Percentiles rank a stretch among this genome's conserved stretches.
Evolutionary conservation across 1,284 basidiomycete species (phyloP).

Genomic region (Leccinum fallax): DNA sequence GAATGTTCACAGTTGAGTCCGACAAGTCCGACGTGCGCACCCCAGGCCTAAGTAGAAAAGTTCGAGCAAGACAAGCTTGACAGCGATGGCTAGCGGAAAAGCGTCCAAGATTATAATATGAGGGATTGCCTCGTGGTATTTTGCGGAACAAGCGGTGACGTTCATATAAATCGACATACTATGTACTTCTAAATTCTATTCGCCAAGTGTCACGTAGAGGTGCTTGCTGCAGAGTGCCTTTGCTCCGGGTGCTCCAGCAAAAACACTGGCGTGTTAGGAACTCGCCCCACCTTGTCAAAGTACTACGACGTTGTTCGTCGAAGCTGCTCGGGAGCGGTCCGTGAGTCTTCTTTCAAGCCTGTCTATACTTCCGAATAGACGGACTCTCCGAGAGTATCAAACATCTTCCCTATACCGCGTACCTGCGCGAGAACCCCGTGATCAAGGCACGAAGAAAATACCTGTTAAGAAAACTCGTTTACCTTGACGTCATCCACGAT

Average conservation of each 20-base stretch:
- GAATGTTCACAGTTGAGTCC: constrained; percentile 4
- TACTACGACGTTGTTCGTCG: constrained; percentile 63
- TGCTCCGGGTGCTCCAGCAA: constrained; percentile 65
- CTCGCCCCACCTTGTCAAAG: constrained; percentile 75
- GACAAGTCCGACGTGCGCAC: background rate
- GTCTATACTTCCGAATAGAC: constrained; percentile 73
- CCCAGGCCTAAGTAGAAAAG: background rate
- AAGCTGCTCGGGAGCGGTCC: constrained; percentile 47
- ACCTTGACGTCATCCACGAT: constrained; percentile 94
- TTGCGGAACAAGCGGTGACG: background rate
- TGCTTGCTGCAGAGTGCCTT: constrained; percentile 70
- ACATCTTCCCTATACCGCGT: constrained; percentile 89
- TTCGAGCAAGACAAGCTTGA: background rate
- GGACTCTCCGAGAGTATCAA: constrained; percentile 78
- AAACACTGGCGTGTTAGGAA: constrained; percentile 80
- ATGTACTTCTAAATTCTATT: constrained; percentile 14
- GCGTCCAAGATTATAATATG: background rate
- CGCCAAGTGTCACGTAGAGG: constrained; percentile 63
- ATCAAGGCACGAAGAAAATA: background rate
- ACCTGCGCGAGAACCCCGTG: constrained; percentile 35
- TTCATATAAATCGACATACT: background rate
- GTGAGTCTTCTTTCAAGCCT: constrained; percentile 47
- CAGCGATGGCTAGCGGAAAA: background rate
- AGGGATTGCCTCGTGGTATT: background rate
- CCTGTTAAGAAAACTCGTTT: background rate